phyloP scores from a whole-genome alignment of 2,329 filamentous ascomycete species.

The Stagonosporopsis cucurbitacearum region DNA sequence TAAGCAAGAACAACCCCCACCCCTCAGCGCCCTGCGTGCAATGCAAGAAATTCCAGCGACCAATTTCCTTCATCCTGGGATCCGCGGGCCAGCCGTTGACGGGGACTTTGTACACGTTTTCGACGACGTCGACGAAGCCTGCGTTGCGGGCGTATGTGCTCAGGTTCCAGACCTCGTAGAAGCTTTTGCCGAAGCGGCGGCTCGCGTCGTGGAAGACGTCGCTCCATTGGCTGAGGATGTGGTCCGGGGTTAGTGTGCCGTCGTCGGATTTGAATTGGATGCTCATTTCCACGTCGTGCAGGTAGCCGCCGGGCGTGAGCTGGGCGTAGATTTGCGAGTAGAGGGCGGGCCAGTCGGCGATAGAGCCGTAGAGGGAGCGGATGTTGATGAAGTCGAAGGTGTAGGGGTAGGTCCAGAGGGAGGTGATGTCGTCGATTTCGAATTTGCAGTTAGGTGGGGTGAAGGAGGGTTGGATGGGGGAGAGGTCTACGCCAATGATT shows the following conservation, averaged over 20 bases:
- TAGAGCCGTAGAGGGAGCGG: constrained; percentile 52
- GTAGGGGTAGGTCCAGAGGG: constrained; percentile 46
- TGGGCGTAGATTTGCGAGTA: constrained; percentile 36
- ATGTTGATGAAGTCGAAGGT: constrained; percentile 53
- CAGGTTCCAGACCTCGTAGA: constrained; percentile 37
- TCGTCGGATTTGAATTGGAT: constrained; percentile 51
- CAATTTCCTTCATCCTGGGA: constrained; percentile 42
- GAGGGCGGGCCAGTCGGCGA: constrained; percentile 53
- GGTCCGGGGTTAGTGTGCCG: constrained; percentile 41
- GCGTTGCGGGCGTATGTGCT: constrained; percentile 33
- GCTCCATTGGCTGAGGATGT: constrained; percentile 35
- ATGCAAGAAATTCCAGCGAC: constrained; percentile 41
- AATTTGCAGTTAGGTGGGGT: constrained; percentile 54
- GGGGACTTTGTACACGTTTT: constrained; percentile 39
- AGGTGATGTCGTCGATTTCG: constrained; percentile 54
- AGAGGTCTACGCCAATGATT: constrained; percentile 56
- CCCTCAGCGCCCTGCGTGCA: constrained; percentile 39
- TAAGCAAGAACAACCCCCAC: constrained; percentile 38
- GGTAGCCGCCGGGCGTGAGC: constrained; percentile 47
- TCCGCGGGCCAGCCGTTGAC: constrained; percentile 40
- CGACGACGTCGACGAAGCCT: constrained; percentile 37
- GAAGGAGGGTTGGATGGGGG: constrained; percentile 56
- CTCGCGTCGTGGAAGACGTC: constrained; percentile 36
- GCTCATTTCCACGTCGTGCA: constrained; percentile 51
- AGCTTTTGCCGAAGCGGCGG: constrained; percentile 32